These are phyloP conservation scores for Vigna angularis DNA, from an alignment of 306 rosid species.

Conservation along the genomic window DNA sequence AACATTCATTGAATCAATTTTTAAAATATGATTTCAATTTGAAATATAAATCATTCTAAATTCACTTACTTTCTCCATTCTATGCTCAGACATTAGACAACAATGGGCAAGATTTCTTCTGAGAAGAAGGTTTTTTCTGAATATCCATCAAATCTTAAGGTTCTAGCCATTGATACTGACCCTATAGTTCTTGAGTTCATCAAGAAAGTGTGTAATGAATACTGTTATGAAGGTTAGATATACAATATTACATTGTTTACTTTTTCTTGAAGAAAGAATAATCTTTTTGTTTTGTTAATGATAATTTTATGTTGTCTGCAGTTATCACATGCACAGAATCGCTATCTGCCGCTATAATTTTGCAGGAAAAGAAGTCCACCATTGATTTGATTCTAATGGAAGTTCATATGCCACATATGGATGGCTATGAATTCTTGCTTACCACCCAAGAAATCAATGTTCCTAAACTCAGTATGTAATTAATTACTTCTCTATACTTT, in stretches of 20 bases:
- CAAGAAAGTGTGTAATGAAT: too few relatives aligned
- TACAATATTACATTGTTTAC: neutral
- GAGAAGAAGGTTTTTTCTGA: constrained; percentile 21
- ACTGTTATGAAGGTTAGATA: constrained; percentile 48
- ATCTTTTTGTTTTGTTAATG: neutral
- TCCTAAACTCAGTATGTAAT: constrained; percentile 68
- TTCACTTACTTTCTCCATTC: too few relatives aligned
- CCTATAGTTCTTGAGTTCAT: constrained; percentile 44
- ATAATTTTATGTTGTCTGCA: constrained; percentile 7
- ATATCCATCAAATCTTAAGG: constrained; percentile 56
- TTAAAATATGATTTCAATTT: too few relatives aligned
- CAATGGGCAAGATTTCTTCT: constrained; percentile 26
- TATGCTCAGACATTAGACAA: neutral
- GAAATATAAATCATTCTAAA: too few relatives aligned
- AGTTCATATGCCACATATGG: constrained; percentile 70
- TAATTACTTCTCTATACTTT: neutral
- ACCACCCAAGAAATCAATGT: constrained; percentile 60
- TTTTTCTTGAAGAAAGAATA: neutral
- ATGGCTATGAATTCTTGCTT: constrained; percentile 55
- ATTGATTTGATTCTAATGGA: constrained; percentile 71
- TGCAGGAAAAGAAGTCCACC: constrained; percentile 52
- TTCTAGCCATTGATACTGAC: constrained; percentile 72
- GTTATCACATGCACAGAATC: constrained; percentile 56
- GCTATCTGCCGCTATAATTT: constrained; percentile 35
- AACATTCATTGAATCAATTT: too few relatives aligned